These are phyloP conservation scores for Lactifluus rugatus DNA, from an alignment of 768 basidiomycete genomes.

Conservation along the genomic window DNA sequence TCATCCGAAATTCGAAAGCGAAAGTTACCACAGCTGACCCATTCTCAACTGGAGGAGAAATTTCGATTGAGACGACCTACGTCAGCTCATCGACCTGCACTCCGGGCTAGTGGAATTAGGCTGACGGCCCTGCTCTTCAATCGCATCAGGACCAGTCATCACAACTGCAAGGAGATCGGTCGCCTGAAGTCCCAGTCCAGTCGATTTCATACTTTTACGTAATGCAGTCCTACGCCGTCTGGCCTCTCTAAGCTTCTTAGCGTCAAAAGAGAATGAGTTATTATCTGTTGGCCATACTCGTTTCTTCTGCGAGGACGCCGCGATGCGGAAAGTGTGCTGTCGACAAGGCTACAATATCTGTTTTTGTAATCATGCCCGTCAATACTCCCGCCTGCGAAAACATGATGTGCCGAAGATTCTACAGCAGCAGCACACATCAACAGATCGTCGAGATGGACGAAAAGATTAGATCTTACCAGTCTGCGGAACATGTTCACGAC, in stretches of 20 bases:
- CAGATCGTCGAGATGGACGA: constrained; percentile 6
- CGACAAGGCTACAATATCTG: constrained; percentile 51
- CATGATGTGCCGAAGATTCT: constrained; percentile 62
- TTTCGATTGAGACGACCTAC: neutral
- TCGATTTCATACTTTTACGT: too few species aligned
- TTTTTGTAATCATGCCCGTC: constrained; percentile 58
- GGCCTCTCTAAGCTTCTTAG: neutral
- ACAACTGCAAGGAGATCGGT: neutral
- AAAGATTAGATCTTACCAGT: constrained; percentile 33
- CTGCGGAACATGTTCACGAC: constrained; percentile 71
- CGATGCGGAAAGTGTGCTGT: constrained; percentile 51
- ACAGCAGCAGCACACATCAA: neutral
- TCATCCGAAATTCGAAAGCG: neutral
- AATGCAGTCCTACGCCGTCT: neutral
- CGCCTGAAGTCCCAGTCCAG: too few species aligned
- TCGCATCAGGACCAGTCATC: too few species aligned
- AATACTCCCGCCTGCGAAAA: constrained; percentile 53
- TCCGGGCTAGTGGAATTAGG: too few species aligned
- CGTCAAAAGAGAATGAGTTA: neutral
- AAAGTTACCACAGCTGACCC: neutral
- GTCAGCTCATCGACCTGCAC: neutral
- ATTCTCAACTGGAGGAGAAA: too few species aligned
- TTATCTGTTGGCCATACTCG: neutral
- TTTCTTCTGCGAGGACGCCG: constrained; percentile 21
- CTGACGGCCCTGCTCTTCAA: too few species aligned